Evolutionary conservation across 208 protist genomes (phyloP), one percentile per base, ranked within the genome.

Genomic region (Zelonia costaricensis): DNA sequence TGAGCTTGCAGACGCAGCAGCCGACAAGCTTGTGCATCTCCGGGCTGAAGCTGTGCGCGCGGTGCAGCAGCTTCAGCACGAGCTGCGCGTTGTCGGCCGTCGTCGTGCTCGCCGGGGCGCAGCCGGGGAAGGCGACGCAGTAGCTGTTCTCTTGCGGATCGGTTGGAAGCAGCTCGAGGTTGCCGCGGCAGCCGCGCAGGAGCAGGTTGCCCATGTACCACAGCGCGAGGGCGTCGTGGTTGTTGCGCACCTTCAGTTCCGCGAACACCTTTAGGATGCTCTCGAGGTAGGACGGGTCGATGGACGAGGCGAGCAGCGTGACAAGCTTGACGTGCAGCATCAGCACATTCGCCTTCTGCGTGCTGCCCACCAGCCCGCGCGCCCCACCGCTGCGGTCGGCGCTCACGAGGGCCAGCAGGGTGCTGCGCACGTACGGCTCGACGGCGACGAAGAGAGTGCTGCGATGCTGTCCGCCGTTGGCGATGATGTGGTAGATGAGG

Each of bases 191-290:
- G 62, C 84, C 74, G 55, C 91, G 91, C 30, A 96, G 69, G 35
- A 96, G 69, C 16, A 94, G 39, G 68, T 96, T 96, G 46, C 78
- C 73, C 83, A 96, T 86, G 76, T 84, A 91, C 91, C 91, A 96
- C 28, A 94, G 76, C 49, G 81, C 80, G 16, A 96, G 81, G 1
- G 87, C 87, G 54, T 96, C 91, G 74, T 96, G 91, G 69, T 96
- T 93, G 63, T 71, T 92, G 35, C 82, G 80, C 57, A 96, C 42
- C 53, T 68, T 63, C 43, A 96, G 69, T 60, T 91, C 84, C 28
- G 78, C 58, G 55, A 96, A 90, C 2, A 89, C 84, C 39, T 84
- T 83, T 40, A 96, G 48, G 55, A 93, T 88, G 65, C 78, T 92
- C 60, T 94, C 80, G 31, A 93, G 40, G 69, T 96, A 94, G 20